A percentile compares a stretch with the other conserved stretches of the same genome.
These are phyloP conservation scores for Castanea crenata DNA, from an alignment of 306 rosid species.

Conservation along the genomic window DNA sequence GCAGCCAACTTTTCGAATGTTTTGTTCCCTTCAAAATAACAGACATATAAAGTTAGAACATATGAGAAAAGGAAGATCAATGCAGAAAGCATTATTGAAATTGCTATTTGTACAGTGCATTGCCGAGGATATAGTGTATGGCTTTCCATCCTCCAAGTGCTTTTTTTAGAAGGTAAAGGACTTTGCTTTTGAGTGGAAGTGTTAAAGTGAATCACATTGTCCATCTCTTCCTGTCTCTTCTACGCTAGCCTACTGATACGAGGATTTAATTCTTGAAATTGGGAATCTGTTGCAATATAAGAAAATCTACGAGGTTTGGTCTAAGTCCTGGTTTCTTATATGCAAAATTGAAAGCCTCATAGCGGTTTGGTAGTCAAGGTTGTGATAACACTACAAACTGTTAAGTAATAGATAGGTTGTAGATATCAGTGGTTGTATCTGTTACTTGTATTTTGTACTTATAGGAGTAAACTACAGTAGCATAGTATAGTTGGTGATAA, in stretches of 20 bases:
- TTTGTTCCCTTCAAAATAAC: constrained; percentile 46
- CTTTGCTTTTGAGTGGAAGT: constrained; percentile 10
- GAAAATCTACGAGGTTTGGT: not conserved
- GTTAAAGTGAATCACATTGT: not conserved
- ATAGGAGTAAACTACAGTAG: too few relatives aligned
- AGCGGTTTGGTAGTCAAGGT: not conserved
- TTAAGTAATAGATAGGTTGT: too few relatives aligned
- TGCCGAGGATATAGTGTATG: constrained; percentile 45
- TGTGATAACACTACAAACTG: too few relatives aligned
- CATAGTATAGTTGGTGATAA: too few relatives aligned
- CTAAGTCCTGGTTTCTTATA: not conserved
- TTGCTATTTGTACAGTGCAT: not conserved
- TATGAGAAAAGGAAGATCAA: not conserved
- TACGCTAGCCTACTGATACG: not conserved
- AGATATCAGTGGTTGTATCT: too few relatives aligned
- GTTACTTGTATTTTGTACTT: too few relatives aligned
- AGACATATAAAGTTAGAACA: not conserved
- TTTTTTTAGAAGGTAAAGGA: constrained; percentile 1
- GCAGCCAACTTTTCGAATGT: constrained; percentile 75
- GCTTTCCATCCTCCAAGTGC: constrained; percentile 55
- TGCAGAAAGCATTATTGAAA: not conserved
- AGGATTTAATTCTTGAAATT: too few relatives aligned
- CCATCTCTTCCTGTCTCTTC: constrained; percentile 2
- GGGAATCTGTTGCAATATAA: too few relatives aligned
- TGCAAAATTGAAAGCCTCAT: not conserved